phyloP scores from a whole-genome alignment of 2,329 filamentous ascomycete genomes.

The Aspergillus texensis region DNA sequence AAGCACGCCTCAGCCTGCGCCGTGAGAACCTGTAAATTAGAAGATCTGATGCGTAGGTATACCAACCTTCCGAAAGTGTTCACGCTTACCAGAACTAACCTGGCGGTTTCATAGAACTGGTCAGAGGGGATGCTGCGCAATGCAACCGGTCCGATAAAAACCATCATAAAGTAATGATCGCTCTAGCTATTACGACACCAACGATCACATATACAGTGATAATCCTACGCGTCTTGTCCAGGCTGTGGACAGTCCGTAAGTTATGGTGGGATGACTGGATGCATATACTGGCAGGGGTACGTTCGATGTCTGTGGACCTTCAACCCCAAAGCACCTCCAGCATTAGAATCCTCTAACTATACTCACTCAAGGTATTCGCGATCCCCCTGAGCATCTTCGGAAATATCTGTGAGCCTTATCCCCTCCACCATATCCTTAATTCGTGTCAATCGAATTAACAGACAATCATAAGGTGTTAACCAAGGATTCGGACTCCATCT shows the following conservation, averaged over 20 bases:
- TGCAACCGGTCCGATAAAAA: not conserved
- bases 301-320: not conserved
- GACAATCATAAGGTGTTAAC: not conserved
- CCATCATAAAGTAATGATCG: not conserved
- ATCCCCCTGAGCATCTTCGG: not conserved
- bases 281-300: slow-evolving; percentile 5
- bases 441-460: not conserved
- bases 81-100: not conserved
- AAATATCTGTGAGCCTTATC: not conserved
- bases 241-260: not conserved
- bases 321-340: not conserved
- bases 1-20: not conserved
- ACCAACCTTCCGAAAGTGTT: not conserved
- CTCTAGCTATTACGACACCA: not conserved
- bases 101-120: not conserved
- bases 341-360: not conserved
- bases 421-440: not conserved
- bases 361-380: not conserved
- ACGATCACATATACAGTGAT: not conserved
- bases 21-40: not conserved
- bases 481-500: slow-evolving; percentile 2
- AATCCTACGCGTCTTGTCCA: not conserved
- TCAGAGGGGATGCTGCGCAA: not conserved
- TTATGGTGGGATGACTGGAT: slow-evolving; percentile 7
- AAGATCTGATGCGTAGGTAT: not conserved